Evolutionary conservation across 768 basidiomycete species (phyloP).

Genomic region (Cytidiella melzeri): DNA sequence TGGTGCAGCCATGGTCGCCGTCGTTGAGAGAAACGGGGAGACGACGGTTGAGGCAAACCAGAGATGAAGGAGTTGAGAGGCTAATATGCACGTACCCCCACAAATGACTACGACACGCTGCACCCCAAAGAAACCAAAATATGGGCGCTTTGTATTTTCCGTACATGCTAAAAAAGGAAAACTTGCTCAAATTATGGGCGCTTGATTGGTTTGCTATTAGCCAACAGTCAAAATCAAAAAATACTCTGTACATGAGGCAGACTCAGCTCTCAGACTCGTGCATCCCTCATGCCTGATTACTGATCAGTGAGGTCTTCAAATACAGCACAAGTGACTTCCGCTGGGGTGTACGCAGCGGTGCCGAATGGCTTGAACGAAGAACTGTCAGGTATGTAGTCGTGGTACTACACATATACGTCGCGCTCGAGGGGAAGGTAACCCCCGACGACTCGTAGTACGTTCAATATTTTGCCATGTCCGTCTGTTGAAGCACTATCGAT

Average conservation of each 20-base stretch:
- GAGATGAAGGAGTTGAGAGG: constrained; percentile 7
- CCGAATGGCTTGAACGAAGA: too few relatives aligned
- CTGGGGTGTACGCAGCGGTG: too few relatives aligned
- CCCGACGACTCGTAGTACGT: too few relatives aligned
- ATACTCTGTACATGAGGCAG: not conserved
- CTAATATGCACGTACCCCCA: not conserved
- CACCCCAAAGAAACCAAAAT: not conserved
- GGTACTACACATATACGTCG: too few relatives aligned
- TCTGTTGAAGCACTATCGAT: too few relatives aligned
- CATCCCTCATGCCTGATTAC: not conserved
- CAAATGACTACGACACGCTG: not conserved
- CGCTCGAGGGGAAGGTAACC: too few relatives aligned
- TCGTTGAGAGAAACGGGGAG: constrained; percentile 3
- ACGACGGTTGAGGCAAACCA: constrained; percentile 14
- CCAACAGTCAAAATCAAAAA: not conserved
- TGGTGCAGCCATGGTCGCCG: constrained; percentile 14
- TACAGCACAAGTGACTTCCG: too few relatives aligned
- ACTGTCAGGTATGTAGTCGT: too few relatives aligned
- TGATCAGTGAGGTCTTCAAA: not conserved
- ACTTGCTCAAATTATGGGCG: not conserved
- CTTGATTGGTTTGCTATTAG: not conserved
- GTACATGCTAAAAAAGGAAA: not conserved
- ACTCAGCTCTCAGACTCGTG: not conserved
- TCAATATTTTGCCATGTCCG: too few relatives aligned
- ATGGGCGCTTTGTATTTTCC: not conserved